Evolutionary conservation across 768 basidiomycete species (phyloP), one percentile per base, ranked within the genome.

Genomic region (Pleurotus citrinopileatus): DNA sequence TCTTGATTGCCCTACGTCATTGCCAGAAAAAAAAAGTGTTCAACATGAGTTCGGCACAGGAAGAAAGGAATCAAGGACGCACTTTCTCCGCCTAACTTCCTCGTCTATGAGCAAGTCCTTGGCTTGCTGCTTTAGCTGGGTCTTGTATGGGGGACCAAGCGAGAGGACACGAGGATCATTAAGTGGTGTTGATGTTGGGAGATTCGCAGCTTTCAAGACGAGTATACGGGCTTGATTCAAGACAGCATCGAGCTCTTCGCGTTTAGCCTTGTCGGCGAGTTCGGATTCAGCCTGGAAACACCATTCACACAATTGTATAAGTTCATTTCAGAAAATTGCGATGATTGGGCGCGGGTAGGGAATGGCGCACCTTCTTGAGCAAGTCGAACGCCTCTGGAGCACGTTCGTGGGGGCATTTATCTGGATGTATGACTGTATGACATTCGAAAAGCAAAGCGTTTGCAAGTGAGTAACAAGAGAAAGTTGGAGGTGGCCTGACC

Each of bases 351-450:
- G 15, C 3, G 25, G 12, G 26, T 12, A 13, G 20, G 17, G 25
- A n/a, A n/a, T n/a, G n/a, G 59, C 70, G 9, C 47, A 89, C 92
- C 83, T 97, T 96, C 76, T 97, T 97, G 43, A 97, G 78, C 28
- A 93, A 65, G 68, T 96, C 94, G 66, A 97, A 97, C 1, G 94
- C 94, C 71, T 97, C 92, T 62, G 92, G 87, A 47, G 92, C 91
- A 63, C 85, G 83, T 25, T 82, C 77, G 72, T 97, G 92, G 66
- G 90, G 75, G 62, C 89, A 89, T 79, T 98, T 99, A 77, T 99
- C 97, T 57, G 97, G 97, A 78, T 99, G 97, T 64, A 99, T 98
- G 70, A 97, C 91, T 94, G 67, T 57, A 54, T 20, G 27, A 28
- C 56, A 27, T 43, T 42, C 20, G 57, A 46, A 34, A 48, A 57